Base-by-base conservation (phyloP, 805 yeast species). In the Starmera amethionina region DNA sequence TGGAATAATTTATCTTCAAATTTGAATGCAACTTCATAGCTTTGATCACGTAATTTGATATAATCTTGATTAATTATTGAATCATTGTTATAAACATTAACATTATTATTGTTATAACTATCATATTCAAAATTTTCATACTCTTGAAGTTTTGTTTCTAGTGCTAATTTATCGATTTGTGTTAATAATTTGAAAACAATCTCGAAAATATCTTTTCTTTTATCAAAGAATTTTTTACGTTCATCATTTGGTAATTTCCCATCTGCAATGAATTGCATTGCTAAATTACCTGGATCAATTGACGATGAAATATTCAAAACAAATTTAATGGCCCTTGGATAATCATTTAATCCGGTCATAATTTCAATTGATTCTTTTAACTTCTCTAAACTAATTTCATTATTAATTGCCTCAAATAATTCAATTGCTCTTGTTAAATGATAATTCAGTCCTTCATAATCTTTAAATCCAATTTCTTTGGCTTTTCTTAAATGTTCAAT, bases 401-500 rank as follows among this genome's bases (percentile, higher is more conserved):
- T 86, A 39, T 84, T 82, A 3, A 95, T 86, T 51, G 79, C 78
- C 54, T 83, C 84, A 50, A 93, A 77, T 37, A 90, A 65, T 38
- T 73, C 70, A 12, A 85, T 83, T 1, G 97, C 86, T 46, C 81
- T 78, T 36, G 74, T 72, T 49, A 93, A 67, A 45, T 71, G 75
- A 50, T 85, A 80, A 44, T 74, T 70, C 43, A 74, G 64, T 40
- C 81, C 73, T 40, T 89, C 96, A 34, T 72, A 71, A 55, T 89
- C 96, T 47, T 75, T 74, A 22, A 67, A 60, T 2, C 85, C 86
- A 44, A 78, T 75, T 42, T 78, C 83, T 52, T 81, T 83, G 1
- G 97, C 97, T 51, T 82, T 79, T 42, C 90, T 83, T 51, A 93
- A 68, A 58, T 83, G 88, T 58, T 93, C 98, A 50, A 88, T 79